Base-by-base conservation (phyloP, 2,329 filamentous ascomycete species). In the Fusarium algeriense region DNA sequence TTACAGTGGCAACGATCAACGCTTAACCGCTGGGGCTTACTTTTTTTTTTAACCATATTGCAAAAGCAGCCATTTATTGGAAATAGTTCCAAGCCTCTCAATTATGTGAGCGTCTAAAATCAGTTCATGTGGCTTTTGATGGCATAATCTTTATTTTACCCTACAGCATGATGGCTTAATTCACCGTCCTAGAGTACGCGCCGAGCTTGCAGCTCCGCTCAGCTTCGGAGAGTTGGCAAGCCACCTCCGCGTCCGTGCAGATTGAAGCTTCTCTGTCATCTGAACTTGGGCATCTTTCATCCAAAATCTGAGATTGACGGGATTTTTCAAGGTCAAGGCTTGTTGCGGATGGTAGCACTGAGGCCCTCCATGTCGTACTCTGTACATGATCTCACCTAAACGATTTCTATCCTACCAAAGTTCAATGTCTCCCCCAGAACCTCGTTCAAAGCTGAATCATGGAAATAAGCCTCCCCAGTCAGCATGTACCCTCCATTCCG, bases 381-480 rank as follows among this genome's bases (percentile, higher is more conserved):
- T 11, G 4, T n/a, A 9, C 17, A 38, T n/a, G 20, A n/a, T 26
- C 20, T 28, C n/a, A 43, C n/a, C 30, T 23, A 57, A 2, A 57
- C 34, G 12, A 59, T 13, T n/a, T 59, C 35, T 28, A 59, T 41
- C 38, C 46, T 41, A 13, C 17, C 46, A 38, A 53, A 59, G 12
- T 41, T 4, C 35, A 26, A 11, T 7, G 26, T n/a, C 13, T 1
- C 14, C 3, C 6, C 17, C 26, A 26, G 17, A 15, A 41, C 7
- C 13, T 41, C 46, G 0, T 8, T 7, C 15, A 34, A n/a, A 3
- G 19, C 38, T 6, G n/a, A 43, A 12, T 23, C 26, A 34, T 59
- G 45, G 1, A 59, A 26, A 34, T 59, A 53, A 28, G 17, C 55
- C 35, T 59, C 55, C 11, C 55, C 45, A 53, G 55, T 53, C 9